Evolutionary conservation across 2,329 filamentous ascomycete genomes (phyloP).

Genomic region (Fusarium fracticaudum): DNA sequence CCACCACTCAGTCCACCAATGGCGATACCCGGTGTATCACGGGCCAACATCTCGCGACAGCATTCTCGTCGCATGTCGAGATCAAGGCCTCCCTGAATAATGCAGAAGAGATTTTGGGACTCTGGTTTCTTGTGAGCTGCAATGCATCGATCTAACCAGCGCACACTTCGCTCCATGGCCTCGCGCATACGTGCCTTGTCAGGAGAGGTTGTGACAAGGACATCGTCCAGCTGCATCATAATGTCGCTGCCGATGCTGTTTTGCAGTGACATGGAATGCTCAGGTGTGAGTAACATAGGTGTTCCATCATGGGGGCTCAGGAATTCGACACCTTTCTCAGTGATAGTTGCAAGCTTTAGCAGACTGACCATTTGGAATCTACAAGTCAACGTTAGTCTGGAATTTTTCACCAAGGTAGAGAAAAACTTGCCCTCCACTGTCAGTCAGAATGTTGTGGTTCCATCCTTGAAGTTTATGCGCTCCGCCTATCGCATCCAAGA

Average conservation of each 20-base stretch:
- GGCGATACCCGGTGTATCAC: constrained; percentile 94
- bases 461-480: constrained; percentile 96
- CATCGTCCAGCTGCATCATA: constrained; percentile 99
- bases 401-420: neutral
- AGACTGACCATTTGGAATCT: constrained; percentile 99
- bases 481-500: constrained; percentile 86
- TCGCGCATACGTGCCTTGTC: constrained; percentile 88
- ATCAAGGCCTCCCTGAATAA: constrained; percentile 95
- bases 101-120: constrained; percentile 94
- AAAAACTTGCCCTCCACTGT: constrained; percentile 70
- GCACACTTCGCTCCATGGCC: constrained; percentile 92
- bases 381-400: constrained; percentile 11
- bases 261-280: constrained; percentile 95
- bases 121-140: constrained; percentile 85
- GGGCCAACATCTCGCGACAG: constrained; percentile 84
- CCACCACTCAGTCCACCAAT: constrained; percentile 95
- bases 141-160: constrained; percentile 97
- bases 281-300: constrained; percentile 96
- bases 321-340: constrained; percentile 94
- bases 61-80: constrained; percentile 86
- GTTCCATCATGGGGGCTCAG: constrained; percentile 94
- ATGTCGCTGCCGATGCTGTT: constrained; percentile 99
- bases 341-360: constrained; percentile 90
- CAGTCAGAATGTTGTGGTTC: constrained; percentile 93
- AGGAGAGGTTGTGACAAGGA: constrained; percentile 94